A percentile compares a stretch with the other conserved stretches of the same genome.
Conservation (phyloP, 257 asterid genomes). For the Solanum piurae region DNA sequence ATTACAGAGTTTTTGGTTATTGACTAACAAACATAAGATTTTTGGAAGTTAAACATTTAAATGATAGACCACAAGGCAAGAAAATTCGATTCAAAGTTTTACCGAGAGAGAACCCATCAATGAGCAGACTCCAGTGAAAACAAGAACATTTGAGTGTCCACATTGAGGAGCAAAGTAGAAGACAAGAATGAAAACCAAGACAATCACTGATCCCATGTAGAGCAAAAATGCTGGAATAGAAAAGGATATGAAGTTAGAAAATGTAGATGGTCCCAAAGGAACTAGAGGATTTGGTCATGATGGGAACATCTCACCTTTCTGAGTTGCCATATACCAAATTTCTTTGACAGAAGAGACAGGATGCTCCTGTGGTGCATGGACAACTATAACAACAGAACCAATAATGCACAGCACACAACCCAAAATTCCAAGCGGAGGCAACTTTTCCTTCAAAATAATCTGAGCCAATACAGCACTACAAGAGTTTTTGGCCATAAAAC, state of each 20-base stretch:
- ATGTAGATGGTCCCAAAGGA: not conserved
- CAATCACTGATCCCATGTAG: constrained; percentile 67
- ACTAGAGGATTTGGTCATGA: not conserved
- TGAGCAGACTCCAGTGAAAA: constrained; percentile 78
- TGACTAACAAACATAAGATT: not conserved
- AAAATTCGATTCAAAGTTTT: constrained; percentile 1
- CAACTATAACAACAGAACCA: constrained; percentile 68
- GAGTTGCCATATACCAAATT: constrained; percentile 80
- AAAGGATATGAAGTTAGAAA: constrained; percentile 17
- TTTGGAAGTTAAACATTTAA: not conserved
- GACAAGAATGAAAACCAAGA: constrained; percentile 67
- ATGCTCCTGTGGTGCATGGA: constrained; percentile 75
- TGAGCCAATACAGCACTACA: constrained; percentile 72
- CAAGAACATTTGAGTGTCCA: constrained; percentile 65
- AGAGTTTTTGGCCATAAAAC: not conserved
- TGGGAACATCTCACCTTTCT: constrained; percentile 32
- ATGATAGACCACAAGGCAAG: not conserved
- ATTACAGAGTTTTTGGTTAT: not conserved
- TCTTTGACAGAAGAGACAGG: constrained; percentile 64
- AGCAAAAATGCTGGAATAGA: constrained; percentile 58
- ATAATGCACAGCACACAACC: constrained; percentile 78
- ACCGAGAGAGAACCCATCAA: constrained; percentile 95
- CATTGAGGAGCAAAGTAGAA: constrained; percentile 69
- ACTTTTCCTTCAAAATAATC: constrained; percentile 64
- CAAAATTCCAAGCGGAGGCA: constrained; percentile 59